Evolutionary conservation across 176 grass and related monocot species (phyloP).

Genomic region (Ensete glaucum): DNA sequence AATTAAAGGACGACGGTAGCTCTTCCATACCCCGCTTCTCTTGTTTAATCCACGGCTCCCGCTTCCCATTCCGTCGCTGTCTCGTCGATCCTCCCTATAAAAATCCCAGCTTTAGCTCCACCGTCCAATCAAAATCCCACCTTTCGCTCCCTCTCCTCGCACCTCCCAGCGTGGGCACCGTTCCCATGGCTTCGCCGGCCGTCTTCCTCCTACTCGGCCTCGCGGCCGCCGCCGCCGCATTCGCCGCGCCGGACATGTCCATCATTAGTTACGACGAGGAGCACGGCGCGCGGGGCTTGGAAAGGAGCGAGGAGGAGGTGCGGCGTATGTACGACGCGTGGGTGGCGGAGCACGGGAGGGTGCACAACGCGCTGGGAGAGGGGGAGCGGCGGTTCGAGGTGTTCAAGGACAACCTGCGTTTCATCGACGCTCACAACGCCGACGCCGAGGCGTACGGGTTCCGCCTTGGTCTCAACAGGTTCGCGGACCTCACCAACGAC

Average conservation of each 20-base stretch:
- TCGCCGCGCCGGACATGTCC: constrained; percentile 8
- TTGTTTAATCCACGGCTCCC: no score
- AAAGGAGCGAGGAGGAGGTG: constrained; percentile 7
- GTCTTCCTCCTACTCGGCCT: constrained; percentile 4
- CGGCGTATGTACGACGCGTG: neutral
- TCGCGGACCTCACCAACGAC: constrained; percentile 11
- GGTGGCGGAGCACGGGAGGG: neutral
- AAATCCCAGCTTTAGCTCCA: neutral
- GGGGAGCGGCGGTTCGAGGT: constrained; percentile 5
- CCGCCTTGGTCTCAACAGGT: constrained; percentile 3
- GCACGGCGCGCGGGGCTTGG: constrained; percentile 9
- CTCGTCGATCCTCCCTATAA: neutral
- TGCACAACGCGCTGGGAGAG: constrained; percentile 1
- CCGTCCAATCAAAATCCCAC: neutral
- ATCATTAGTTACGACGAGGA: neutral
- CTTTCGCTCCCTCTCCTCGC: neutral
- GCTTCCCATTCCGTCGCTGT: neutral
- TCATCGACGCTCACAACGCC: constrained; percentile 10
- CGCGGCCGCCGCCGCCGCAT: neutral
- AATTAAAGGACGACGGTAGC: no score
- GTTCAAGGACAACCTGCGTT: constrained; percentile 2
- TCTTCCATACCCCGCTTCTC: no score
- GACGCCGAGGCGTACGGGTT: neutral
- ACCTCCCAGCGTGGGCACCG: neutral
- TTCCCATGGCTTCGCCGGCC: neutral